phyloP scores from a whole-genome alignment of 2,329 filamentous ascomycete species.

The Fusarium palustre region DNA sequence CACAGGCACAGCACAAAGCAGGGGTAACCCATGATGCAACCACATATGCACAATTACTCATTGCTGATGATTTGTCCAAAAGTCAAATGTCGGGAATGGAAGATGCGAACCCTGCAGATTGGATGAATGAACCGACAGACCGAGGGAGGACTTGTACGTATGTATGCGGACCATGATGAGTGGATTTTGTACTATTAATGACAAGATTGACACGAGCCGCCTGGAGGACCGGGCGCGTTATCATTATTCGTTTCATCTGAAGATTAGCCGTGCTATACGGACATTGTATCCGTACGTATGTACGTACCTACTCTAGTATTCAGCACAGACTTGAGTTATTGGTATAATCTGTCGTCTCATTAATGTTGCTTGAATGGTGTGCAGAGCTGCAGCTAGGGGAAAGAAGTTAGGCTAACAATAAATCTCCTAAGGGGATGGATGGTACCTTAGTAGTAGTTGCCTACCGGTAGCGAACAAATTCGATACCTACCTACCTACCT shows the following conservation, averaged over 20 bases:
- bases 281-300: too few relatives aligned
- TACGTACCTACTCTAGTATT: not conserved
- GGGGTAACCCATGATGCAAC: not conserved
- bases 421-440: not conserved
- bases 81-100: constrained; percentile 26
- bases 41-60: constrained; percentile 18
- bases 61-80: constrained; percentile 7
- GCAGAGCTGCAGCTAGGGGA: constrained; percentile 6
- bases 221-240: constrained; percentile 24
- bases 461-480: too few relatives aligned
- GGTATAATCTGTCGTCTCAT: constrained; percentile 7
- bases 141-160: constrained; percentile 7
- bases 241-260: constrained; percentile 15
- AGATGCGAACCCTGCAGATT: constrained; percentile 30
- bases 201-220: constrained; percentile 19
- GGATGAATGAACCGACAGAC: not conserved
- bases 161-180: constrained; percentile 16
- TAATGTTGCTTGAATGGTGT: constrained; percentile 21
- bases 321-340: constrained; percentile 6
- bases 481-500: too few relatives aligned
- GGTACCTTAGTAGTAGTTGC: too few relatives aligned
- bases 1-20: constrained; percentile 8
- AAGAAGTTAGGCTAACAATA: not conserved
- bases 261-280: constrained; percentile 5
- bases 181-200: not conserved